phyloP scores from a whole-genome alignment of 371 early-diverging fungal genomes.

The Choanephora cucurbitarum region DNA sequence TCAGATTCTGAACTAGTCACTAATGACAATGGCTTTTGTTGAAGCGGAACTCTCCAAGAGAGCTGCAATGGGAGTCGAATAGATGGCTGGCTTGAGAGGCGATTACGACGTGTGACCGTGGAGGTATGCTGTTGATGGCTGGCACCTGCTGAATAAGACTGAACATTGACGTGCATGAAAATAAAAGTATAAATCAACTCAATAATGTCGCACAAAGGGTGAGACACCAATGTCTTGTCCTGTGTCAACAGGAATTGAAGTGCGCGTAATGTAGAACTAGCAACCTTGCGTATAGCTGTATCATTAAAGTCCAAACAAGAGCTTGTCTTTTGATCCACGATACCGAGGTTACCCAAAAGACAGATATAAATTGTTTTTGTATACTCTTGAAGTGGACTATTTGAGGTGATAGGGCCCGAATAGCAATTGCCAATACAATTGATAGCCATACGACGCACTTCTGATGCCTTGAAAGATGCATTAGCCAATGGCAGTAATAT shows the following conservation, averaged over 20 bases:
- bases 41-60: background rate
- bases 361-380: conserved; percentile 45
- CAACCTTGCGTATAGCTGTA: conserved; percentile 47
- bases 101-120: conserved; percentile 12
- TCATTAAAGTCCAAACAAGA: conserved; percentile 37
- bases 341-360: conserved; percentile 44
- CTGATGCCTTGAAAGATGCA: conserved; percentile 35
- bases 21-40: conserved; percentile 1
- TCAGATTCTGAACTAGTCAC: conserved; percentile 64
- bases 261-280: conserved; percentile 53
- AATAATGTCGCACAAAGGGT: conserved; percentile 49
- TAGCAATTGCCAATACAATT: conserved; percentile 64
- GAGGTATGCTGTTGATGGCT: background rate
- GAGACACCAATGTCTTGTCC: conserved; percentile 43
- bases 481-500: conserved; percentile 35
- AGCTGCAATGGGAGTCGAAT: conserved; percentile 2
- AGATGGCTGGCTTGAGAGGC: background rate
- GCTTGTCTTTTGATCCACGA: conserved; percentile 26
- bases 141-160: conserved; percentile 23
- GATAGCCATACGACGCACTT: conserved; percentile 64
- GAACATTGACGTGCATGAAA: conserved; percentile 43
- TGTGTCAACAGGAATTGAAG: conserved; percentile 50
- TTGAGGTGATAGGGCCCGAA: conserved; percentile 37
- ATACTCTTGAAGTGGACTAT: conserved; percentile 40
- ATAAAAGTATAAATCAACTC: conserved; percentile 51